Percentiles rank a stretch among this genome's conserved stretches.
Evolutionary conservation across 2,329 filamentous ascomycete species (phyloP).

Genomic region (Colletotrichum cordylinicola): DNA sequence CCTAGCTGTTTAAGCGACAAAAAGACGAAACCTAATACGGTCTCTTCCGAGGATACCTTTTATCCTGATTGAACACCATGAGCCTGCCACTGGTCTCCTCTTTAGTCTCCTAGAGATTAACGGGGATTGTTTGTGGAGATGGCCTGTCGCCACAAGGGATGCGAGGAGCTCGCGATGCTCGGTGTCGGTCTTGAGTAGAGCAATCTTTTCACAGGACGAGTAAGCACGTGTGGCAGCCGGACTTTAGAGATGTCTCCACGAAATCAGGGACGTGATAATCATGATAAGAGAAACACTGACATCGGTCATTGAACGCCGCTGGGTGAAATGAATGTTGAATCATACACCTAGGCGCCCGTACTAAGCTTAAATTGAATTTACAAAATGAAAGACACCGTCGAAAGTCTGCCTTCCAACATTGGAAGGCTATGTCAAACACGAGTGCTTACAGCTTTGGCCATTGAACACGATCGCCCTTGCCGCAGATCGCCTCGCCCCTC

Average conservation of each 20-base stretch:
- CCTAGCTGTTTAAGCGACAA: not conserved
- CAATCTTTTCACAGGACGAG: not conserved
- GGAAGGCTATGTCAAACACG: not conserved
- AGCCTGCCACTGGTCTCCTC: not conserved
- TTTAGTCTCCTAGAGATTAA: not conserved
- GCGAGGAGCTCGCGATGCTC: not conserved
- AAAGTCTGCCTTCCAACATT: rapidly evolving
- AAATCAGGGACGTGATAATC: not conserved
- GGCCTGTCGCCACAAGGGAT: not conserved
- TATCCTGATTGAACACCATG: rapidly evolving
- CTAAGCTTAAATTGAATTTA: not conserved
- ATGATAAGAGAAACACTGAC: rapidly evolving
- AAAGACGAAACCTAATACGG: not conserved
- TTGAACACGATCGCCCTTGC: not conserved
- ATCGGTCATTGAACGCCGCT: rapidly evolving
- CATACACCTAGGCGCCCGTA: not conserved
- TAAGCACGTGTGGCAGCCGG: not conserved
- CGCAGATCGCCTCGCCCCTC: not conserved
- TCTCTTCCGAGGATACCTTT: not conserved
- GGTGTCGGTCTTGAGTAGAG: not conserved
- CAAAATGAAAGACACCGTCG: not conserved
- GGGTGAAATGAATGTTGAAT: not conserved
- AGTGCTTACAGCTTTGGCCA: not conserved
- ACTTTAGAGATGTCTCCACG: not conserved
- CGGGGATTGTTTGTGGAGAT: not conserved